phyloP scores from a whole-genome alignment of 305 asterid species.

The Fraxinus nigra region DNA sequence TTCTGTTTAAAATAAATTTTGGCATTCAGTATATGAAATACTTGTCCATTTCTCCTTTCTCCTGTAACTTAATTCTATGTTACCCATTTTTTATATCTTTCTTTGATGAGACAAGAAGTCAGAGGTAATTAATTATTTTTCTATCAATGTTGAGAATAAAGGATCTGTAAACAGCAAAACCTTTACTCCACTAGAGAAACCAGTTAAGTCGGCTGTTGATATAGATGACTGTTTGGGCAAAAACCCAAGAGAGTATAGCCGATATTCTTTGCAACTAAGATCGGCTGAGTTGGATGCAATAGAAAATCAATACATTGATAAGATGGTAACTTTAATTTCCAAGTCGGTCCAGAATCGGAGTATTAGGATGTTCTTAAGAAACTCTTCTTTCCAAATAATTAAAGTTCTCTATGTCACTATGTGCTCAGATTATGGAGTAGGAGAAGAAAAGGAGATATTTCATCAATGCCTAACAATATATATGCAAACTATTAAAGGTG shows the following conservation, averaged over 20 bases:
- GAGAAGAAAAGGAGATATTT: neutral
- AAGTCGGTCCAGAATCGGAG: neutral
- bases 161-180: neutral
- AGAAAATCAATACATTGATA: neutral
- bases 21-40: neutral
- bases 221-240: neutral
- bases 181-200: neutral
- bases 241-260: conserved; percentile 1
- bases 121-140: neutral
- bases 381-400: neutral
- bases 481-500: neutral
- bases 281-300: neutral
- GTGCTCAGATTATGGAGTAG: neutral
- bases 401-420: neutral
- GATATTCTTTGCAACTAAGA: conserved; percentile 10
- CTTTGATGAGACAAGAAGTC: neutral
- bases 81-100: neutral
- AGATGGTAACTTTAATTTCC: neutral
- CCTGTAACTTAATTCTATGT: neutral
- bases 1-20: neutral
- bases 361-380: neutral
- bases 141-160: neutral
- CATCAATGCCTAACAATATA: neutral
- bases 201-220: conserved; percentile 12
- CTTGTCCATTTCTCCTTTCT: neutral